Evolutionary conservation across 31 red algal genomes (phyloP).

Genomic region (Asparagopsis taxiformis): DNA sequence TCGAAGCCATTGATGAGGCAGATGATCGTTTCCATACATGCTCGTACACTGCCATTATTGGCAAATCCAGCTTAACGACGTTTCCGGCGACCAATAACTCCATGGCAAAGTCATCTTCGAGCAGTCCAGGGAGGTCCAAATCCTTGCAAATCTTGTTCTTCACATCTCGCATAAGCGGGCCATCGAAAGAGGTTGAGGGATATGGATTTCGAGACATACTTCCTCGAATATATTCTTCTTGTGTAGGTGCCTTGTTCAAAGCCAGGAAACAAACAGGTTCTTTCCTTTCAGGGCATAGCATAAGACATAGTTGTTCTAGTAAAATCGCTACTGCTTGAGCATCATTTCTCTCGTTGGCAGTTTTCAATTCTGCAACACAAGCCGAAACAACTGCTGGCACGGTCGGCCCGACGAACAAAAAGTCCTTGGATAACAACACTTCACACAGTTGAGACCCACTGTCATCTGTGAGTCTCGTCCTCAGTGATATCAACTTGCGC

Average conservation of each 20-base stretch:
- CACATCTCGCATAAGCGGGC: constrained; percentile 82
- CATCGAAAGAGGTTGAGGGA: constrained; percentile 64
- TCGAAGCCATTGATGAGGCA: constrained; percentile 58
- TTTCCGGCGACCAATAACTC: constrained; percentile 86
- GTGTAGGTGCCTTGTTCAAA: constrained; percentile 85
- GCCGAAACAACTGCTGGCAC: constrained; percentile 51
- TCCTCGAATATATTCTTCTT: constrained; percentile 95
- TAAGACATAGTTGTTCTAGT: constrained; percentile 62
- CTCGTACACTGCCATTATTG: constrained; percentile 76
- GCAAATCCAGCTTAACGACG: constrained; percentile 81
- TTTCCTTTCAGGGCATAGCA: constrained; percentile 78
- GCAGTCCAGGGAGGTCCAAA: constrained; percentile 81
- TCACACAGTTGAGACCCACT: constrained; percentile 67
- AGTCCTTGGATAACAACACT: constrained; percentile 50
- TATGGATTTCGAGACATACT: constrained; percentile 77
- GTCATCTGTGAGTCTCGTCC: constrained; percentile 77
- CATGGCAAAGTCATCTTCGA: constrained; percentile 94
- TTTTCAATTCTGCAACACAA: constrained; percentile 68
- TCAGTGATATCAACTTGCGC: constrained; percentile 69
- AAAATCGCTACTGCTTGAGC: constrained; percentile 74
- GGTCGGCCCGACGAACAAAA: constrained; percentile 57
- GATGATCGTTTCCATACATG: constrained; percentile 72
- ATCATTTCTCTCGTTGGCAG: constrained; percentile 61
- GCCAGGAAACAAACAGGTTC: constrained; percentile 50
- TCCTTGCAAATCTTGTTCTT: constrained; percentile 92